These are phyloP conservation scores for Platanthera zijinensis DNA, from an alignment of 106 monocot species.

Conservation along the genomic window DNA sequence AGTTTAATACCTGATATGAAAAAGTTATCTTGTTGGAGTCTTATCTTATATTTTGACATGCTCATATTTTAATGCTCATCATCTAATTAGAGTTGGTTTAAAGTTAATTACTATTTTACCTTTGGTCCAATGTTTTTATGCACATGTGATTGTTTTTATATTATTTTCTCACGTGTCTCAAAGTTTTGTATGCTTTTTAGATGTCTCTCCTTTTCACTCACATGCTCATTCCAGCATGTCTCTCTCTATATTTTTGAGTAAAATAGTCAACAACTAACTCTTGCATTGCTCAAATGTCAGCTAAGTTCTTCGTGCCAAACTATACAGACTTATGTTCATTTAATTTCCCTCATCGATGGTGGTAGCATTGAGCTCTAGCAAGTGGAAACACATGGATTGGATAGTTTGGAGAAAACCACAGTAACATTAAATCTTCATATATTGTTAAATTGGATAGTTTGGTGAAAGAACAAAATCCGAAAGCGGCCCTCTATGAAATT, in stretches of 20 bases:
- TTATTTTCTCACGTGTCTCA: neutral
- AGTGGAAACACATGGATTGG: no score
- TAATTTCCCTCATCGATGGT: no score
- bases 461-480: no score
- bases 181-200: constrained; percentile 1
- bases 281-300: neutral
- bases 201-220: neutral
- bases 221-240: neutral
- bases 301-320: no score
- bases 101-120: neutral
- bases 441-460: no score
- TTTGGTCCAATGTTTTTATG: neutral
- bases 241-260: neutral
- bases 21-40: neutral
- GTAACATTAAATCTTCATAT: no score
- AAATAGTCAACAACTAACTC: neutral
- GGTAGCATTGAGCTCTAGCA: no score
- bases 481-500: no score
- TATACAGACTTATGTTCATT: no score
- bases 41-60: neutral
- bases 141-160: neutral
- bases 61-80: neutral
- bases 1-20: neutral
- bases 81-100: neutral
- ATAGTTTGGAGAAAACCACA: no score